Conservation (phyloP, 2,329 filamentous ascomycete genomes). For the Tolypocladium album region DNA sequence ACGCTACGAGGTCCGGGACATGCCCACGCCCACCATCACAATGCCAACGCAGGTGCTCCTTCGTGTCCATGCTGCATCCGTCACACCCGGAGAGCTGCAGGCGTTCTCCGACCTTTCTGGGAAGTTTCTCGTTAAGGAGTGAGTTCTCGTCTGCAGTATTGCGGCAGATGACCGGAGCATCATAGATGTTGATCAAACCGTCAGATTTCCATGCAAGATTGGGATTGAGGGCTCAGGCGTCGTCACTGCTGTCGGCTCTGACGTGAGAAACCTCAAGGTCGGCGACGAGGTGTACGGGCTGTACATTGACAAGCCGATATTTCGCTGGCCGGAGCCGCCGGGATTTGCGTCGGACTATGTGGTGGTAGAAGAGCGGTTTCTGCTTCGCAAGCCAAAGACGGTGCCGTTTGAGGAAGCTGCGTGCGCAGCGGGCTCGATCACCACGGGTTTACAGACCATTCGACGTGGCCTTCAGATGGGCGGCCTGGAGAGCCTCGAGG, state of each 20-base stretch:
- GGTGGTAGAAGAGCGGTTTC: slow-evolving; percentile 20
- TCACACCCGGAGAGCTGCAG: slow-evolving; percentile 25
- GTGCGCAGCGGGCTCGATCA: slow-evolving; percentile 21
- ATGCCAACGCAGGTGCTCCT: slow-evolving; percentile 32
- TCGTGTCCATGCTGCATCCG: slow-evolving; percentile 23
- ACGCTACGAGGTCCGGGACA: slow-evolving; percentile 25
- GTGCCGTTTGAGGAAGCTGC: slow-evolving; percentile 25
- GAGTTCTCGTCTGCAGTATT: slow-evolving; percentile 2
- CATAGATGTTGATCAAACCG: background rate
- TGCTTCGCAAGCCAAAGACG: slow-evolving; percentile 20
- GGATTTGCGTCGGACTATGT: slow-evolving; percentile 31
- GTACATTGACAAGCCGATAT: slow-evolving; percentile 25
- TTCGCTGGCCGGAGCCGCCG: slow-evolving; percentile 9
- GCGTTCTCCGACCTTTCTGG: slow-evolving; percentile 13
- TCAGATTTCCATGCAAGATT: slow-evolving; percentile 13
- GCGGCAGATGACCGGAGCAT: background rate
- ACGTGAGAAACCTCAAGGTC: slow-evolving; percentile 14
- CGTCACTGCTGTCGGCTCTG: slow-evolving; percentile 18
- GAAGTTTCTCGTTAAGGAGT: slow-evolving; percentile 17
- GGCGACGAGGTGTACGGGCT: slow-evolving; percentile 29
- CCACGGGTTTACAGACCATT: slow-evolving; percentile 35
- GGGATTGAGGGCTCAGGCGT: slow-evolving; percentile 21
- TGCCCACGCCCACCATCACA: slow-evolving; percentile 33
- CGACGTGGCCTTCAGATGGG: slow-evolving; percentile 24
- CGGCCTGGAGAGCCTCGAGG: slow-evolving; percentile 27